phyloP scores from a whole-genome alignment of 2,329 filamentous ascomycete species.

The Epichloe gansuensis region DNA sequence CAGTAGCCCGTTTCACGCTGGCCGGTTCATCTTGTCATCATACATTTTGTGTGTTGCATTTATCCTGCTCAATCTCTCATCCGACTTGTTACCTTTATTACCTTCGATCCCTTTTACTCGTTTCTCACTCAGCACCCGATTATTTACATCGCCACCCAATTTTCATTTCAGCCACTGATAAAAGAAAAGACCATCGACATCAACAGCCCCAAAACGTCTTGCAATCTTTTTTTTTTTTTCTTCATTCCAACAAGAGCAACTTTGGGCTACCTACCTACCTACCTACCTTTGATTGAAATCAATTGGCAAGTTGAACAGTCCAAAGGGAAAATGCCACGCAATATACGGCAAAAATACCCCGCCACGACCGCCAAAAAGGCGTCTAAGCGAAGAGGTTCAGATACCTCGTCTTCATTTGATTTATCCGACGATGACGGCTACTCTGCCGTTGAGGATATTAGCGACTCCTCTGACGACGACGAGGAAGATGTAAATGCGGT shows the following conservation, averaged over 20 bases:
- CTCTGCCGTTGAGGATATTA: conserved; percentile 66
- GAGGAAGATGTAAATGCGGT: conserved; percentile 64
- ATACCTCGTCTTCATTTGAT: conserved; percentile 41
- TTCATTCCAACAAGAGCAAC: neutral
- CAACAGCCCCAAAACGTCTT: neutral
- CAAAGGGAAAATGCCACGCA: conserved; percentile 33
- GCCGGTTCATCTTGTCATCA: conserved; percentile 9
- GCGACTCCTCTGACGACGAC: conserved; percentile 64
- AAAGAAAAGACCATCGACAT: neutral
- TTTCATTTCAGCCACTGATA: too few relatives aligned
- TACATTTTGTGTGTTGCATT: neutral
- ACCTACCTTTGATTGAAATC: neutral
- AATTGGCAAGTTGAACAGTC: neutral
- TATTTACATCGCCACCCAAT: neutral
- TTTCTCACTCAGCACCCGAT: too few relatives aligned
- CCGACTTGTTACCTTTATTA: neutral
- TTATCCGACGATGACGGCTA: conserved; percentile 62
- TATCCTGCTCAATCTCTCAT: neutral
- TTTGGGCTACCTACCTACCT: neutral
- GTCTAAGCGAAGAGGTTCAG: conserved; percentile 35
- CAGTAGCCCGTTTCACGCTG: conserved; percentile 18
- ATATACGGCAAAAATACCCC: conserved; percentile 35
- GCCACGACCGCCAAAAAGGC: conserved; percentile 28
- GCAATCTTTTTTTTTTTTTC: neutral
- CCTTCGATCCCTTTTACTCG: neutral